These are phyloP conservation scores for Trametes coccinea DNA, from an alignment of 768 basidiomycete species.

Conservation along the genomic window DNA sequence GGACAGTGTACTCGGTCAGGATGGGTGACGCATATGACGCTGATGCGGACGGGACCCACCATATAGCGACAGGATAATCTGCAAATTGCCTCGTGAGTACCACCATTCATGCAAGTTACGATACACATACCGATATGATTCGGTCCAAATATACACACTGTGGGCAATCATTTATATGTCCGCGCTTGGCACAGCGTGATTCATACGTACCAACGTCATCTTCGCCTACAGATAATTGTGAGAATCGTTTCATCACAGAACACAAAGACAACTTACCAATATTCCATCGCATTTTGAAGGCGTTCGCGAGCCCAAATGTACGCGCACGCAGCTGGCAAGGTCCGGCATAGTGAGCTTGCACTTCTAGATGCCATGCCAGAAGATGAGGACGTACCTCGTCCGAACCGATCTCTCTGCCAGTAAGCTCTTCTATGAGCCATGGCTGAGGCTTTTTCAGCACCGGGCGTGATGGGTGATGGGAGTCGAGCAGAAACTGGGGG, in stretches of 20 bases:
- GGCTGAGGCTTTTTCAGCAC: constrained; percentile 34
- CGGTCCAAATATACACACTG: constrained; percentile 66
- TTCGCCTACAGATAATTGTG: constrained; percentile 37
- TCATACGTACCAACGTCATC: constrained; percentile 49
- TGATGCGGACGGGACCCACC: constrained; percentile 17
- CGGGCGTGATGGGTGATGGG: constrained; percentile 43
- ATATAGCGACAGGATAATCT: constrained; percentile 30
- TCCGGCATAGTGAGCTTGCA: background rate
- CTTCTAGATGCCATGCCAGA: background rate
- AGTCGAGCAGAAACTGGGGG: constrained; percentile 55
- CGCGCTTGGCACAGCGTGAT: background rate
- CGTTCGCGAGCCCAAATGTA: constrained; percentile 51
- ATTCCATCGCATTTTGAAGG: constrained; percentile 42
- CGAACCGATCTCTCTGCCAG: constrained; percentile 41
- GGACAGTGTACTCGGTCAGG: background rate
- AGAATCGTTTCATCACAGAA: background rate
- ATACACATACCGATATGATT: constrained; percentile 36
- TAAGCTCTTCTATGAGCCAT: constrained; percentile 53
- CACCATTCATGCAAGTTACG: no score
- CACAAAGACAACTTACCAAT: constrained; percentile 38
- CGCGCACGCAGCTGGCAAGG: constrained; percentile 44
- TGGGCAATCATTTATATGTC: background rate
- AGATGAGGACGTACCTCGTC: constrained; percentile 39
- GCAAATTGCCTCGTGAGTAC: background rate
- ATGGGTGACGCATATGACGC: no score